Conservation (phyloP, 1,284 basidiomycete species). For the Sphaerobolus stellatus region DNA sequence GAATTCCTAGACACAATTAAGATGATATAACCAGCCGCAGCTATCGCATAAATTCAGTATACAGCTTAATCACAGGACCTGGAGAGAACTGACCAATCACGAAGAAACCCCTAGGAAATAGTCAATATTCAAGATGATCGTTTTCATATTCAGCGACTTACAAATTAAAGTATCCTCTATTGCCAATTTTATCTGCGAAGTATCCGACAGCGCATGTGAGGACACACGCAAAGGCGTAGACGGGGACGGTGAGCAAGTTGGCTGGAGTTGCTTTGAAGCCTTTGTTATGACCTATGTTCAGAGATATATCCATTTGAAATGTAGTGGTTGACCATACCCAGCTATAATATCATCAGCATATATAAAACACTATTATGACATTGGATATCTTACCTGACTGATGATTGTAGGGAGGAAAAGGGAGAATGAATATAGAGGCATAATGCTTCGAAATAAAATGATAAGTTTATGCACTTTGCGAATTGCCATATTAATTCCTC, state of each 20-base stretch:
- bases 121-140: too few relatives aligned
- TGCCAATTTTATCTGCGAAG: conserved; percentile 57
- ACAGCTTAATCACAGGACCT: too few relatives aligned
- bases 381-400: conserved; percentile 46
- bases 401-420: conserved; percentile 74
- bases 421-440: conserved; percentile 70
- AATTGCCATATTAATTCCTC: background rate
- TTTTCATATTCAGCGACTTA: conserved; percentile 38
- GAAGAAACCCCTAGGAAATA: too few relatives aligned
- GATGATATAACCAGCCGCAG: conserved; percentile 64
- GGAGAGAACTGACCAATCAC: too few relatives aligned
- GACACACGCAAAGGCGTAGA: conserved; percentile 65
- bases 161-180: conserved; percentile 63
- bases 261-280: conserved; percentile 69
- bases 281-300: conserved; percentile 19
- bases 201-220: conserved; percentile 64
- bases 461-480: background rate
- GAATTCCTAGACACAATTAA: conserved; percentile 60
- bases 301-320: too few relatives aligned
- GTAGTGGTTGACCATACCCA: conserved; percentile 10
- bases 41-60: conserved; percentile 27
- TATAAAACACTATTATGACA: conserved; percentile 3
- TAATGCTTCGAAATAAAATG: conserved; percentile 33
- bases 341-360: background rate
- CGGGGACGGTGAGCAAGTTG: conserved; percentile 71